phyloP scores from a whole-genome alignment of 139 green algal species.

The Mychonastes homosphaera region DNA sequence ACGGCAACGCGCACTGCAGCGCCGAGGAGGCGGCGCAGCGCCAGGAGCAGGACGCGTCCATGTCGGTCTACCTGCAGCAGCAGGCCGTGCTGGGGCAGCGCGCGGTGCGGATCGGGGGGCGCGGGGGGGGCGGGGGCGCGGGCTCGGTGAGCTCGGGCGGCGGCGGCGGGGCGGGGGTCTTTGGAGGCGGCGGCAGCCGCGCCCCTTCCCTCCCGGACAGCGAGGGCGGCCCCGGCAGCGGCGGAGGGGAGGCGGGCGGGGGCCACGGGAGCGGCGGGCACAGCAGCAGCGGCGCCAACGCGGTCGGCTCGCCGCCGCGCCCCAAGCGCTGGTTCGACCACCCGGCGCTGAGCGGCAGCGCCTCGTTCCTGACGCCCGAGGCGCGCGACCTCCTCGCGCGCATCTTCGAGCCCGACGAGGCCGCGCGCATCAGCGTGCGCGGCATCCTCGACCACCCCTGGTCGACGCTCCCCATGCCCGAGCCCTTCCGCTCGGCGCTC shows the following conservation, averaged over 20 bases:
- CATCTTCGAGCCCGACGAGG: constrained; percentile 64
- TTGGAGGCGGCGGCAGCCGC: too few relatives aligned
- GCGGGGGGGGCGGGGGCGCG: too few relatives aligned
- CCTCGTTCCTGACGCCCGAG: constrained; percentile 20
- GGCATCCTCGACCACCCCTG: constrained; percentile 60
- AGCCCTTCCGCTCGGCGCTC: constrained; percentile 1
- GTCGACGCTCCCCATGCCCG: constrained; percentile 24
- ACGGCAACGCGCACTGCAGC: constrained; percentile 12
- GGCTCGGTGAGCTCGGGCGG: too few relatives aligned
- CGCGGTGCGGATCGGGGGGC: too few relatives aligned
- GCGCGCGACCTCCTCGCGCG: constrained; percentile 56
- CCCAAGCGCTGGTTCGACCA: constrained; percentile 31
- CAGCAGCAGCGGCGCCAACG: too few relatives aligned
- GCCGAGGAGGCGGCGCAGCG: not conserved
- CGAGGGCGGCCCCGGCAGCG: constrained; percentile 31
- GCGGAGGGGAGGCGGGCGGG: constrained; percentile 48
- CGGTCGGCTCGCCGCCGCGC: too few relatives aligned
- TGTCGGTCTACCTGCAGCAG: too few relatives aligned
- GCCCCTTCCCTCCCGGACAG: not conserved
- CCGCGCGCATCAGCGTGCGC: constrained; percentile 47
- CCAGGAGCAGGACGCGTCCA: too few relatives aligned
- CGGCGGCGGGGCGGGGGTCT: too few relatives aligned
- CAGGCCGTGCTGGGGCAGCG: too few relatives aligned
- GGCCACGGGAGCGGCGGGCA: constrained; percentile 8
- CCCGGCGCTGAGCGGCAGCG: constrained; percentile 18